Conservation (phyloP, 495 filamentous ascomycete species). For the Aspergillus panamensis region DNA sequence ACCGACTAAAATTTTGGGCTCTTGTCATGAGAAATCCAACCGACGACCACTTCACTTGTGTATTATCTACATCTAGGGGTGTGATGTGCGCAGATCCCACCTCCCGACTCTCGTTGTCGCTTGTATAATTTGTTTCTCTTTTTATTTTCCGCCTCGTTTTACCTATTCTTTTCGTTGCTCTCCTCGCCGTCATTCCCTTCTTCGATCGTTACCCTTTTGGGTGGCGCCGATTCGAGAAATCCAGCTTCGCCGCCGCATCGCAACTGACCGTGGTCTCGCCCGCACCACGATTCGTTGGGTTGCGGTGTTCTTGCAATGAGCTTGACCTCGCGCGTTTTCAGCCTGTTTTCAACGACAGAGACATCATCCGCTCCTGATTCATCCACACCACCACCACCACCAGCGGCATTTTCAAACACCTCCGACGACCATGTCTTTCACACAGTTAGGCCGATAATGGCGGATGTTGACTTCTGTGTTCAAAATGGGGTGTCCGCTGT, state of each 20-base stretch:
- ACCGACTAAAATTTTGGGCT: slow-evolving; percentile 41
- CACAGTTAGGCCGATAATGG: slow-evolving; percentile 18
- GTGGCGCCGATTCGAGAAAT: slow-evolving; percentile 14
- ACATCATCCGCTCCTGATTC: slow-evolving; percentile 26
- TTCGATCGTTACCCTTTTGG: slow-evolving; percentile 1
- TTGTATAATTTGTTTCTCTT: slow-evolving; percentile 19
- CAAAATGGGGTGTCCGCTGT: slow-evolving; percentile 18
- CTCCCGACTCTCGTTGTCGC: slow-evolving; percentile 18
- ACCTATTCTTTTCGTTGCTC: slow-evolving; percentile 16
- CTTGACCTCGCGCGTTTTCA: slow-evolving; percentile 44
- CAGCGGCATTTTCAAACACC: slow-evolving; percentile 7
- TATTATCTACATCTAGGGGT: slow-evolving; percentile 10
- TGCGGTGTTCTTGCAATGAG: slow-evolving; percentile 45
- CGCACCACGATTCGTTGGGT: slow-evolving; percentile 35
- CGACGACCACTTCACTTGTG: background rate
- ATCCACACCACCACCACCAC: slow-evolving; percentile 10
- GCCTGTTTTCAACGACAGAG: slow-evolving; percentile 42
- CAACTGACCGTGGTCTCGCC: slow-evolving; percentile 31
- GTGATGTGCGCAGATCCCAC: slow-evolving; percentile 19
- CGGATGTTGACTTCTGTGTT: slow-evolving; percentile 15
- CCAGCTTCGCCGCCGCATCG: slow-evolving; percentile 23
- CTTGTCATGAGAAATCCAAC: background rate
- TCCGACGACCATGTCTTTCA: slow-evolving; percentile 17
- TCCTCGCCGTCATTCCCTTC: slow-evolving; percentile 11
- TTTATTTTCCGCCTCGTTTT: slow-evolving; percentile 7